Conservation (phyloP, 1,139 yeast species). For the Sugiyamaella neomexicana region DNA sequence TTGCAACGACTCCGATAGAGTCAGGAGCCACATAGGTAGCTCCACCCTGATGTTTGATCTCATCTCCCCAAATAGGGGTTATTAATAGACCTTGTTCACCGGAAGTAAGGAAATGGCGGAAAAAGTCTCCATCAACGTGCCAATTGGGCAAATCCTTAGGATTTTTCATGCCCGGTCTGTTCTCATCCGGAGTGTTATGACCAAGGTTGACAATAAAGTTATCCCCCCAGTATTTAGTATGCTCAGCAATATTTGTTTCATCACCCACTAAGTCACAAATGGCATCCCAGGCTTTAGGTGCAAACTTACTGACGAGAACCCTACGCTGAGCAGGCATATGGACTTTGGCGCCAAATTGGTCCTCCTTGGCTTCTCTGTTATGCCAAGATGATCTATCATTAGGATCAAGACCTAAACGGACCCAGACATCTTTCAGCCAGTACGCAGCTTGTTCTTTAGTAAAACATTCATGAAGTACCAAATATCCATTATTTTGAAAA, state of each 20-base stretch:
- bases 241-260: conserved; percentile 12
- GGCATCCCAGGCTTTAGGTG: conserved; percentile 21
- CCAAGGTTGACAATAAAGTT: conserved; percentile 21
- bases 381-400: conserved; percentile 17
- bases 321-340: conserved; percentile 19
- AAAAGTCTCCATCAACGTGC: conserved; percentile 22
- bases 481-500: conserved; percentile 16
- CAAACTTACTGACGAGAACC: conserved; percentile 16
- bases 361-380: conserved; percentile 15
- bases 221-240: conserved; percentile 19
- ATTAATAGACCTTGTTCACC: conserved; percentile 19
- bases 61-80: conserved; percentile 21
- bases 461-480: conserved; percentile 18
- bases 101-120: conserved; percentile 20
- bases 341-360: conserved; percentile 14
- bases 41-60: conserved; percentile 19
- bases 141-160: conserved; percentile 18
- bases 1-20: conserved; percentile 19
- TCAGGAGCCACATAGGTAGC: conserved; percentile 20
- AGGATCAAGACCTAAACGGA: conserved; percentile 19
- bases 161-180: conserved; percentile 7
- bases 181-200: conserved; percentile 4
- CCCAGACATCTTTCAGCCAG: conserved; percentile 20
- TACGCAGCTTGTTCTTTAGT: conserved; percentile 18
- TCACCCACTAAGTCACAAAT: conserved; percentile 19